Conservation (phyloP, 192 early-diverging fungal genomes). For the Spizellomyces punctatus region DNA sequence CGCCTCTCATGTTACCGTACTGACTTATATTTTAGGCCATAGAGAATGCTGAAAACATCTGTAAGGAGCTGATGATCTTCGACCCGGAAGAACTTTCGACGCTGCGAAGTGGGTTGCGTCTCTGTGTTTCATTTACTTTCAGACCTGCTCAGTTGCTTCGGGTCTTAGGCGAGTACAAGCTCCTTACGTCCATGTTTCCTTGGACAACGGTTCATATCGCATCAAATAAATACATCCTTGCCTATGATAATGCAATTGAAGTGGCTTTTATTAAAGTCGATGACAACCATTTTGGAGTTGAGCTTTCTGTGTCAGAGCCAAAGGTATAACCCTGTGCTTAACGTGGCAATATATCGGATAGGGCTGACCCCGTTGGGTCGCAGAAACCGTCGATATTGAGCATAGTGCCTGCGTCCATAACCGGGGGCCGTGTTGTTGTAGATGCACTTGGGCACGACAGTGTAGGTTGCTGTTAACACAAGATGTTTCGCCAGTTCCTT, state of each 20-base stretch:
- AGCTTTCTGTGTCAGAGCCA: slow-evolving; percentile 7
- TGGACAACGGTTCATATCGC: slow-evolving; percentile 6
- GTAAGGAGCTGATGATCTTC: slow-evolving; percentile 28
- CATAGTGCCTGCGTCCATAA: background rate
- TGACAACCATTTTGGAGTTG: background rate
- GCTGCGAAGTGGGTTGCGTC: slow-evolving; percentile 7
- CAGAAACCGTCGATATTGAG: background rate
- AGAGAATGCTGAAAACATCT: slow-evolving; percentile 19
- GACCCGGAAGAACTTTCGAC: slow-evolving; percentile 26
- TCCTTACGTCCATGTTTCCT: slow-evolving; percentile 21
- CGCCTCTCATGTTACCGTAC: background rate
- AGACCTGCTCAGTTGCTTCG: background rate
- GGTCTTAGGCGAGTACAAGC: slow-evolving; percentile 19
- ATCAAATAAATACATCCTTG: background rate
- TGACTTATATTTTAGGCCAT: background rate
- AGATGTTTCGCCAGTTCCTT: background rate
- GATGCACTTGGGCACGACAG: slow-evolving; percentile 4
- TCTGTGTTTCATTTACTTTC: background rate
- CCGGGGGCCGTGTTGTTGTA: background rate
- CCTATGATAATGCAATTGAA: slow-evolving; percentile 23
- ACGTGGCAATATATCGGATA: background rate
- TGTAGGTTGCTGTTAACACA: background rate
- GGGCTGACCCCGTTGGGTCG: background rate
- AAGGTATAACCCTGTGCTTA: background rate
- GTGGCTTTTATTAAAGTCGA: slow-evolving; percentile 15